Conservation (phyloP, 2,329 filamentous ascomycete genomes). For the Calonectria leucothoes region DNA sequence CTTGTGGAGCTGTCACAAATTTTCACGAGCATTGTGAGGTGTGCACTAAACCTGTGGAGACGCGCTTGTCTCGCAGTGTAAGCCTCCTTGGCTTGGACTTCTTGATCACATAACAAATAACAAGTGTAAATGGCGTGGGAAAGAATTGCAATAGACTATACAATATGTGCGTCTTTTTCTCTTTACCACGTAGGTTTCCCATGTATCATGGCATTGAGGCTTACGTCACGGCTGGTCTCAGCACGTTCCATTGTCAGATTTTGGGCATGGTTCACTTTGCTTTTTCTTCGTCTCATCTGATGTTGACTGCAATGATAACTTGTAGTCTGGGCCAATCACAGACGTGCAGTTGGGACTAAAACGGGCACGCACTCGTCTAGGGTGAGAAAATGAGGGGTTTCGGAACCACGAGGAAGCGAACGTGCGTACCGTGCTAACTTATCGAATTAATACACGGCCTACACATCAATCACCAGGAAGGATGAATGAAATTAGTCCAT, state of each 20-base stretch:
- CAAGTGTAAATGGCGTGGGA: no score
- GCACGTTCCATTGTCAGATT: not conserved
- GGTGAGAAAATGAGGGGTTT: not conserved
- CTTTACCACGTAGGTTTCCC: accelerated
- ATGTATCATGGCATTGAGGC: not conserved
- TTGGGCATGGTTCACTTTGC: not conserved
- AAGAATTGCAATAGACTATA: accelerated
- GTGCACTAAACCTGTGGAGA: not conserved
- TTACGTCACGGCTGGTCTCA: not conserved
- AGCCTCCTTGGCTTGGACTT: not conserved
- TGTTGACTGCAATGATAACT: not conserved
- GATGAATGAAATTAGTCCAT: no score
- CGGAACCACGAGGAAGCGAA: not conserved
- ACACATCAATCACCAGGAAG: not conserved
- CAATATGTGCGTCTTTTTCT: not conserved
- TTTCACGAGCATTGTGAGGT: not conserved
- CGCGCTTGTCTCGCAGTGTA: not conserved
- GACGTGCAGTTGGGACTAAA: not conserved
- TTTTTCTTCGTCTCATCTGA: not conserved
- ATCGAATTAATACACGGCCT: no score
- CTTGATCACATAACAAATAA: no score
- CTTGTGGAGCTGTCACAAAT: not conserved
- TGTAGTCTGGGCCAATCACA: not conserved
- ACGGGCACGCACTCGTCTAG: not conserved
- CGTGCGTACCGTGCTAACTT: not conserved